These are phyloP conservation scores for Daldinia bambusicola DNA, from an alignment of 495 filamentous ascomycete genomes.

Conservation along the genomic window DNA sequence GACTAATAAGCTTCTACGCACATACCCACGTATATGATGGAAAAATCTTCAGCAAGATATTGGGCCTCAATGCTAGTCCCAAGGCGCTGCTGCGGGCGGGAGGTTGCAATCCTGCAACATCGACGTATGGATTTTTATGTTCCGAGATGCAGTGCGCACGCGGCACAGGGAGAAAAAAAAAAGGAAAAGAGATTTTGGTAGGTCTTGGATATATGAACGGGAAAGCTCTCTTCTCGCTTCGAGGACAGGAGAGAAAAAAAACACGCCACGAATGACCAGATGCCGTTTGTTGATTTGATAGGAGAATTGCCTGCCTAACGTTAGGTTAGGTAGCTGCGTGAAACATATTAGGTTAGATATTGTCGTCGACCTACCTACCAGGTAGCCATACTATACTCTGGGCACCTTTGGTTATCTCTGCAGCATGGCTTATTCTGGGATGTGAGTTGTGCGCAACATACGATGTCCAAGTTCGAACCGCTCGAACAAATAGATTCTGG, in stretches of 20 bases:
- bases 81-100: slow-evolving; percentile 17
- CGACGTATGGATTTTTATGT: slow-evolving; percentile 12
- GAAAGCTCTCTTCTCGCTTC: slow-evolving; percentile 30
- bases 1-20: too few species aligned
- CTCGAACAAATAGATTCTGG: slow-evolving; percentile 15
- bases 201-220: slow-evolving; percentile 15
- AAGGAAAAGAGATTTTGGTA: slow-evolving; percentile 1
- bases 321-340: too few species aligned
- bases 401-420: not conserved
- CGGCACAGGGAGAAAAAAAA: not conserved
- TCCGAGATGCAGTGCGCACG: slow-evolving; percentile 34
- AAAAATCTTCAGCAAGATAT: slow-evolving; percentile 16
- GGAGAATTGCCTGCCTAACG: not conserved
- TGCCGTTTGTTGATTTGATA: too few species aligned
- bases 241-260: not conserved
- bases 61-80: slow-evolving; percentile 31
- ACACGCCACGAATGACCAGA: not conserved
- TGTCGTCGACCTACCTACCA: too few species aligned
- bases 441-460: slow-evolving; percentile 30
- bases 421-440: slow-evolving; percentile 33
- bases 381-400: too few species aligned
- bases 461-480: slow-evolving; percentile 3
- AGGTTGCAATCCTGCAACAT: slow-evolving; percentile 39
- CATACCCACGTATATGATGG: too few species aligned
- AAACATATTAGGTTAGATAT: too few species aligned